Evolutionary conservation across 2,329 filamentous ascomycete genomes (phyloP).

Genomic region (Exophiala phaeomuriformis): DNA sequence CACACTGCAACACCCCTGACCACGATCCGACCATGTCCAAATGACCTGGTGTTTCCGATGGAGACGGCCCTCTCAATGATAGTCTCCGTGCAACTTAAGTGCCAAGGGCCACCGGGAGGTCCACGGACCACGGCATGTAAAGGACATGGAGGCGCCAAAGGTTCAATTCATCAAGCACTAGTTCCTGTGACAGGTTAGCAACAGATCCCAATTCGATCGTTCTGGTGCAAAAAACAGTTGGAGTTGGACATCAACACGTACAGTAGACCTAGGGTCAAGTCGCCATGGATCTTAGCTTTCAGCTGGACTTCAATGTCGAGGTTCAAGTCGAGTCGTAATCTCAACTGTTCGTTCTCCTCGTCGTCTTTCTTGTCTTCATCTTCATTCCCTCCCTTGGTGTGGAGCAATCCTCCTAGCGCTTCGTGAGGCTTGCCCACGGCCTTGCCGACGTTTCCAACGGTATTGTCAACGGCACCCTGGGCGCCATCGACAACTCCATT

Average conservation of each 20-base stretch:
- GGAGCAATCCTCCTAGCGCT: constrained; percentile 34
- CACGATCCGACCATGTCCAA: not conserved
- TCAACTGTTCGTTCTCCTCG: constrained; percentile 36
- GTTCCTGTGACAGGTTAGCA: constrained; percentile 24
- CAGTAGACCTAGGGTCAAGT: constrained; percentile 50
- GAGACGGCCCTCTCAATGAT: too few relatives aligned
- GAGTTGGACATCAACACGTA: constrained; percentile 29
- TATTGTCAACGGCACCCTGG: constrained; percentile 50
- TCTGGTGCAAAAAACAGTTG: too few relatives aligned
- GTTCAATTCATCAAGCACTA: constrained; percentile 18
- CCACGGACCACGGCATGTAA: not conserved
- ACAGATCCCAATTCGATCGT: not conserved
- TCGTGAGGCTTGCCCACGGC: constrained; percentile 38
- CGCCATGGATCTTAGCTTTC: constrained; percentile 59
- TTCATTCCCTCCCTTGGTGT: constrained; percentile 47
- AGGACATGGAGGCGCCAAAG: not conserved
- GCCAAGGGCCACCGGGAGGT: too few relatives aligned
- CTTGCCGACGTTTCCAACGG: constrained; percentile 41
- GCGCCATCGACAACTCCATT: constrained; percentile 37
- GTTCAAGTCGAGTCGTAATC: constrained; percentile 53
- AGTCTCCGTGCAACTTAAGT: too few relatives aligned
- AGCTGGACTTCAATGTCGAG: constrained; percentile 57
- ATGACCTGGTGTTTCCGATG: not conserved
- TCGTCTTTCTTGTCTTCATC: constrained; percentile 20
- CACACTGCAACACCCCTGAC: not conserved